Evolutionary conservation across 2,329 filamentous ascomycete genomes (phyloP).

Genomic region (Penicillium sp.): DNA sequence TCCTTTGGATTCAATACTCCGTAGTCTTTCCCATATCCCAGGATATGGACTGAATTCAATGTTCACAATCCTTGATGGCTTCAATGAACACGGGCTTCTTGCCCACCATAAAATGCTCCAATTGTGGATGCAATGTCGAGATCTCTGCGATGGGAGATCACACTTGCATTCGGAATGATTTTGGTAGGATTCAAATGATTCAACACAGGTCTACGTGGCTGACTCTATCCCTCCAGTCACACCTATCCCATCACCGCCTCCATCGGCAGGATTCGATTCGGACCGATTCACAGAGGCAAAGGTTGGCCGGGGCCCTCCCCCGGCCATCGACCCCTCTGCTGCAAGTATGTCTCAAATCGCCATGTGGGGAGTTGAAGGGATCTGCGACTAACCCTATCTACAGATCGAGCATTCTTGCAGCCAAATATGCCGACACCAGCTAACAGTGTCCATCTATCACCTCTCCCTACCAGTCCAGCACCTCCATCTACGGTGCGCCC

Average conservation of each 20-base stretch:
- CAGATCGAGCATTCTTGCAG: conserved; percentile 45
- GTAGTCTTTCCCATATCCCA: conserved; percentile 1
- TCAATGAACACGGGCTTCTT: conserved; percentile 64
- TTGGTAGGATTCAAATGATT: conserved; percentile 34
- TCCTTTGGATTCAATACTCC: background rate
- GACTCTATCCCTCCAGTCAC: conserved; percentile 12
- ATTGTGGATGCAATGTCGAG: conserved; percentile 72
- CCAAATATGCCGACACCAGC: conserved; percentile 62
- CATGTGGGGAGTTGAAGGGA: background rate
- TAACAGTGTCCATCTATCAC: conserved; percentile 64
- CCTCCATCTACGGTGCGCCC: conserved; percentile 42
- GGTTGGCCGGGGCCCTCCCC: conserved; percentile 48
- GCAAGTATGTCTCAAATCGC: conserved; percentile 51
- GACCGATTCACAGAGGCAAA: conserved; percentile 31
- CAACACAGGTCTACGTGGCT: background rate
- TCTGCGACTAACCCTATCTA: conserved; percentile 8
- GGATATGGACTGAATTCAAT: conserved; percentile 15
- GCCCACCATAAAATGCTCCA: conserved; percentile 84
- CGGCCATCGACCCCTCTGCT: conserved; percentile 56
- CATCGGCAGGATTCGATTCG: conserved; percentile 27
- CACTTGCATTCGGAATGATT: conserved; percentile 56
- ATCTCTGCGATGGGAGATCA: conserved; percentile 87
- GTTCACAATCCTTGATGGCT: conserved; percentile 27
- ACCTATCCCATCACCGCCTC: conserved; percentile 28
- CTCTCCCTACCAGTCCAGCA: conserved; percentile 55